phyloP scores from a whole-genome alignment of 2,329 filamentous ascomycete species.

The Cercospora sesami region DNA sequence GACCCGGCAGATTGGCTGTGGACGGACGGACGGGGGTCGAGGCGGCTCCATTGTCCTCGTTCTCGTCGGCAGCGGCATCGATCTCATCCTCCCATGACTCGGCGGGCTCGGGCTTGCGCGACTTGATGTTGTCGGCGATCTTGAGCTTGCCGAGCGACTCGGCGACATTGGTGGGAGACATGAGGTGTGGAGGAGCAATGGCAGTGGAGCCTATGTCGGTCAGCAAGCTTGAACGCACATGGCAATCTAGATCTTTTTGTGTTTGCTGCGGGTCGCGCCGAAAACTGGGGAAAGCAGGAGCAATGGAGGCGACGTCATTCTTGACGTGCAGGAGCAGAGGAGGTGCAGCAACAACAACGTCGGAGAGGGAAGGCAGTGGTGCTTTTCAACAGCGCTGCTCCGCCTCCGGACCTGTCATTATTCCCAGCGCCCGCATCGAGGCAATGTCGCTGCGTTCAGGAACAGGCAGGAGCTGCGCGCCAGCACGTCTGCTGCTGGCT shows the following conservation, averaged over 20 bases:
- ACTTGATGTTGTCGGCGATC: conserved; percentile 36
- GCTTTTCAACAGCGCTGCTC: not conserved
- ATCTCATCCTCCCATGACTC: conserved; percentile 80
- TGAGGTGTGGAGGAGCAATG: conserved; percentile 2
- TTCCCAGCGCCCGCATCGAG: not conserved
- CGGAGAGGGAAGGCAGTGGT: not conserved
- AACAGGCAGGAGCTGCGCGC: conserved; percentile 9
- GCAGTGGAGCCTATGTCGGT: not conserved
- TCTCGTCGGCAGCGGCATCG: conserved; percentile 42
- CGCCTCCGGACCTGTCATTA: not conserved
- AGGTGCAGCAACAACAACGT: not conserved
- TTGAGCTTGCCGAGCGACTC: conserved; percentile 39
- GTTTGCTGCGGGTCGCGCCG: conserved; percentile 3
- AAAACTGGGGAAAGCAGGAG: not conserved
- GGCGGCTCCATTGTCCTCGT: conserved; percentile 34
- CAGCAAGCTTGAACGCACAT: not conserved
- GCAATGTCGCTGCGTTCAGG: conserved; percentile 1
- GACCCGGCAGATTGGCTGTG: conserved; percentile 43
- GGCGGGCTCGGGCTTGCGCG: conserved; percentile 39
- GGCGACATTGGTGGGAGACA: conserved; percentile 26
- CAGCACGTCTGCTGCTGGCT: not conserved
- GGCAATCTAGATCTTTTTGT: conserved; percentile 1
- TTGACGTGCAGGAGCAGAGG: not conserved
- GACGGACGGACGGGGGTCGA: conserved; percentile 32
- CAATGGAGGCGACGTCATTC: not conserved